Evolutionary conservation across 768 basidiomycete genomes (phyloP).

Genomic region (Tricholoma saponaceum): DNA sequence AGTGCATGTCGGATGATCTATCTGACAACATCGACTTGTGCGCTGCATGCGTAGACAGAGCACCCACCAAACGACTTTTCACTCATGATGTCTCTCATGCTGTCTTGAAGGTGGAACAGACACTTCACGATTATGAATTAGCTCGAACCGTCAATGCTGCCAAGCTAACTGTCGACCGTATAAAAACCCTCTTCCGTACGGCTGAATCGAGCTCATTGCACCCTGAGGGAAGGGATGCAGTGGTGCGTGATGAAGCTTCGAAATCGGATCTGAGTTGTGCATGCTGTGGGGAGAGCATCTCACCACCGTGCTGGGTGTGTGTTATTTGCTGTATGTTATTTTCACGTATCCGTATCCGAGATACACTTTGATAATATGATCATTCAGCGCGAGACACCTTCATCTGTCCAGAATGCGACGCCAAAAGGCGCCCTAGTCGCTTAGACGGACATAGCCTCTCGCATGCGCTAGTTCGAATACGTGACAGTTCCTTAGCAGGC

Average conservation of each 20-base stretch:
- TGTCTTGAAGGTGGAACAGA: constrained; percentile 27
- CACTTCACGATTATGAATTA: constrained; percentile 29
- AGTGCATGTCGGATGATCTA: constrained; percentile 29
- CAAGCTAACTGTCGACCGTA: constrained; percentile 16
- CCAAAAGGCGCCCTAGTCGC: constrained; percentile 8
- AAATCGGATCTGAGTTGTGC: constrained; percentile 6
- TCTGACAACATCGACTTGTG: constrained; percentile 32
- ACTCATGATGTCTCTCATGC: constrained; percentile 28
- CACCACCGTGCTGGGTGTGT: constrained; percentile 20
- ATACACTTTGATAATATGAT: neutral
- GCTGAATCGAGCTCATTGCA: constrained; percentile 14
- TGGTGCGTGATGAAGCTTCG: neutral
- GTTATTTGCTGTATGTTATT: constrained; percentile 11
- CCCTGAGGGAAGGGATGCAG: neutral
- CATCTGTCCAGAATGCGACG: constrained; percentile 29
- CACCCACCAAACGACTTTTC: constrained; percentile 24
- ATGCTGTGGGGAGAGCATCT: constrained; percentile 12
- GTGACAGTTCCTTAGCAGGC: constrained; percentile 16
- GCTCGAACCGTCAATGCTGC: constrained; percentile 23
- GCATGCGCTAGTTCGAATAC: constrained; percentile 27
- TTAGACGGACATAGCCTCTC: constrained; percentile 8
- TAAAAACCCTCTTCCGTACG: constrained; percentile 23
- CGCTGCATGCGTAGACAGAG: constrained; percentile 24
- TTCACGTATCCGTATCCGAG: neutral
- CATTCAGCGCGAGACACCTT: constrained; percentile 26